Conservation (phyloP, 129 eudicot genomes). For the Tagetes patula region DNA sequence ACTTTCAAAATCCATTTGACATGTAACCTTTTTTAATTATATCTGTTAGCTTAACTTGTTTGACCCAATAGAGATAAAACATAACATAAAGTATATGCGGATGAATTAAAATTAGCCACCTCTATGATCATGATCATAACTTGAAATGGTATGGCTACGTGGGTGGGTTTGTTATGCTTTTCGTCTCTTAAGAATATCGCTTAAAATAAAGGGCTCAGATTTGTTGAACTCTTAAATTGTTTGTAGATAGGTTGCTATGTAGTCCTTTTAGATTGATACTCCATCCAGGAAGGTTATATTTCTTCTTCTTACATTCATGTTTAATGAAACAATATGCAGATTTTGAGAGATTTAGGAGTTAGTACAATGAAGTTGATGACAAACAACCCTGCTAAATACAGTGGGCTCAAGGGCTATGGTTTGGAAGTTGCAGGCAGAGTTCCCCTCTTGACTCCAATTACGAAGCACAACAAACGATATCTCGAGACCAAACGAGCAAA, state of each 20-base stretch:
- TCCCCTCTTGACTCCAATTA: slow-evolving; percentile 80
- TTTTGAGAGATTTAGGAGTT: slow-evolving; percentile 93
- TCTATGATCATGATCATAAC: too few relatives aligned
- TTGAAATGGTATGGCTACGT: too few relatives aligned
- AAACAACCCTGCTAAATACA: slow-evolving; percentile 91
- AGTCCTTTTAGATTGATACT: too few relatives aligned
- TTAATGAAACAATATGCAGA: slow-evolving; percentile 45
- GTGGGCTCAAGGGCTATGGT: slow-evolving; percentile 97
- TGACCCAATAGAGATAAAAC: background rate
- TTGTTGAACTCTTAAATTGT: too few relatives aligned
- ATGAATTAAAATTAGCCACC: background rate
- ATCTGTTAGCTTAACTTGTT: background rate
- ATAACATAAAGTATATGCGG: background rate
- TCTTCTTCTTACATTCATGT: background rate
- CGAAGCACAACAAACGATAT: slow-evolving; percentile 80
- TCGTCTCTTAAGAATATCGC: too few relatives aligned
- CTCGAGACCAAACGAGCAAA: slow-evolving; percentile 87
- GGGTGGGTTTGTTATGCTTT: too few relatives aligned
- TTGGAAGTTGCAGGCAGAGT: slow-evolving; percentile 80
- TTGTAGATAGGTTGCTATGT: too few relatives aligned
- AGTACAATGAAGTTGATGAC: slow-evolving; percentile 96
- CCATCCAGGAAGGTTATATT: background rate
- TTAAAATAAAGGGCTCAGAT: too few relatives aligned
- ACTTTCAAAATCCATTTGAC: background rate
- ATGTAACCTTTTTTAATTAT: background rate